Evolutionary conservation across 345 rosid genomes (phyloP), one percentile per base, ranked within the genome.

Genomic region (Corymbia maculata): DNA sequence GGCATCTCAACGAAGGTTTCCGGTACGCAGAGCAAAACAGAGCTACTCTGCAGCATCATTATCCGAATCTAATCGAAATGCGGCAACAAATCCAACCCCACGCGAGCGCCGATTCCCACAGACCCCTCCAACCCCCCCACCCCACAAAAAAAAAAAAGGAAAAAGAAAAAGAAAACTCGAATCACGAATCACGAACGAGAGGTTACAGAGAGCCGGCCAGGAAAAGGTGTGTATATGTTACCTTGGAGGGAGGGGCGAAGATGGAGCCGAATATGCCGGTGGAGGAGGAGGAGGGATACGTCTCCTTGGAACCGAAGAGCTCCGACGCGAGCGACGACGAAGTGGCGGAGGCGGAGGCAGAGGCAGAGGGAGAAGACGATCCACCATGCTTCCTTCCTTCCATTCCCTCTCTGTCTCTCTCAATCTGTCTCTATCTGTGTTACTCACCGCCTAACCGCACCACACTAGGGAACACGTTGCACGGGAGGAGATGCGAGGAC

Each of bases 261-360:
- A 95, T 92, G 16, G 98, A 94, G 49, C 92, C 93, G 88, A 95
- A 93, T 88, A 95, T 88, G 87, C 92, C 95, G 15, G 95, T 51
- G 15, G 97, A 92, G 8, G 97, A 86, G 57, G 96, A 90, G 26
- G 89, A 28, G 16, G 89, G 86, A 49, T n/a, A 55, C 64, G 79
- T 19, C 52, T 95, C 97, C 88, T 90, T 92, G 21, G 95, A 91
- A 24, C 97, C 97, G 90, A 97, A 97, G 90, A 97, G 93, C 89
- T 97, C 95, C 85, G 94, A 91, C 51, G 95, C 91, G 59, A 94
- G 86, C 3, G 98, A 94, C 32, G 94, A 86, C 82, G 82, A 42
- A 8, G 95, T 88, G 4, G 98, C 92, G 7, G 94, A 57, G n/a
- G 95, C 90, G 13, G 96, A 90, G 66, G 66, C 92, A 4, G 89